Percentiles rank a stretch among this genome's conserved stretches.
phyloP scores from a whole-genome alignment of 768 basidiomycete genomes.

The Leccinum disarticulatum region DNA sequence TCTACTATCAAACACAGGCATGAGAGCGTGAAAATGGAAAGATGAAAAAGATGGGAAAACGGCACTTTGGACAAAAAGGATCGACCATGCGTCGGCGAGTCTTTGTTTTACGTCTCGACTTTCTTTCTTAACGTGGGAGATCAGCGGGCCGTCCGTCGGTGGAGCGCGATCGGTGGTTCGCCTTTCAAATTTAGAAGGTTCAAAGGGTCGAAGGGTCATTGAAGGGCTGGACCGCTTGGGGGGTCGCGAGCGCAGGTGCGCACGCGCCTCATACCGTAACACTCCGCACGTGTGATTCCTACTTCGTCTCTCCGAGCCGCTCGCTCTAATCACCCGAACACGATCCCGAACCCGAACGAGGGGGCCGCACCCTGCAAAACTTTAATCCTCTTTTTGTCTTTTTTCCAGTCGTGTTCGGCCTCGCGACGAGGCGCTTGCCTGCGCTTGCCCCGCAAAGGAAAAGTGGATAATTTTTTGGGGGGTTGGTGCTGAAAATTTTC shows the following conservation, averaged over 20 bases:
- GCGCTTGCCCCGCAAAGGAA: slow-evolving; percentile 16
- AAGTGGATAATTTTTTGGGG: slow-evolving; percentile 8
- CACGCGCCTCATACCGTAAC: not conserved
- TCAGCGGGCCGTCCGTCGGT: slow-evolving; percentile 2
- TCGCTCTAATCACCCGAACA: slow-evolving; percentile 15
- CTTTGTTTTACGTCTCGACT: slow-evolving; percentile 4
- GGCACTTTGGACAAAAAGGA: not conserved
- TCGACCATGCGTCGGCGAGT: slow-evolving; percentile 25
- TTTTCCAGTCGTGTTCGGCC: slow-evolving; percentile 1
- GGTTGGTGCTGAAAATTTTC: not conserved
- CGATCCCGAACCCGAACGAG: slow-evolving; percentile 1
- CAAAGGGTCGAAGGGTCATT: slow-evolving; percentile 11
- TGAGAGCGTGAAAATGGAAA: not conserved
- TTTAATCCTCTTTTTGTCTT: not conserved
- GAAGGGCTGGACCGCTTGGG: not conserved
- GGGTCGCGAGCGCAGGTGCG: not conserved
- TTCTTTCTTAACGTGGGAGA: not conserved
- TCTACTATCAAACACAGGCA: not conserved
- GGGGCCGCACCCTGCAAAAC: not conserved
- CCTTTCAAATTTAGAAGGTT: slow-evolving; percentile 17
- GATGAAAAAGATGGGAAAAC: not conserved
- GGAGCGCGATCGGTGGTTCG: slow-evolving; percentile 5
- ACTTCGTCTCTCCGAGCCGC: not conserved
- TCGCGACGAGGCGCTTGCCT: not conserved
- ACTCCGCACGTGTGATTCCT: slow-evolving; percentile 1